Base-by-base conservation (phyloP, 2,329 filamentous ascomycete species). In the Fusarium guadeloupense region DNA sequence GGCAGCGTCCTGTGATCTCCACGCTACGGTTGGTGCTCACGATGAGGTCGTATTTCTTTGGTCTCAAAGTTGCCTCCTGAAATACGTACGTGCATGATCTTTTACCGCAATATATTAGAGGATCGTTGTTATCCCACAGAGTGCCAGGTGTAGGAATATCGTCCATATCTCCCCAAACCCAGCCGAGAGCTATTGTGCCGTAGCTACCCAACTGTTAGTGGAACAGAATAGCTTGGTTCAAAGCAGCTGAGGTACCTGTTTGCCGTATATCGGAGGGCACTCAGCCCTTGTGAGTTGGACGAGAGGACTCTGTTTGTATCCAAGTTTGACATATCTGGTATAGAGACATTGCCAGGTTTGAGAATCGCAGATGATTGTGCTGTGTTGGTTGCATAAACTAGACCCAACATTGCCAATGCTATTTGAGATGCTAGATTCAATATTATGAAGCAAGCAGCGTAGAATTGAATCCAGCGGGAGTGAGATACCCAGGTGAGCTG, bases 321-420 rank as follows among this genome's bases (percentile, higher is more conserved):
- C 52, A 77, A 73, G 30, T 52, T 67, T 8, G 66, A 67, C 70
- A 82, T 66, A 44, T 77, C 69, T 1, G 79, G 68, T 5, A 80
- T 67, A 0, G 72, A 68, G 1, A 80, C 73, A 9, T 70, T 67
- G 1, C 78, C 78, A 0, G 69, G 64, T 2, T 41, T 62, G 2
- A 75, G 68, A 6, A 78, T 55, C 4, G 77, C 70, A 2, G 65
- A 42, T 0, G 64, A 70, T 17, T 74, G 69, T n/a, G 77, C 73
- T 3, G 72, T 61, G 14, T 80, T 78, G 37, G 78, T 75, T 1
- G 76, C 72, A 53, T 80, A 82, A 1, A 76, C 76, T 3, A 82
- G 67, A 17, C 75, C 76, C 0, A 82, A 64, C 26, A 76, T 74
- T 1, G 80, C 79, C 8, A 81, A 69, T 4, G 74, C 78, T 30